Percentiles rank a stretch among this genome's conserved stretches.
phyloP scores from a whole-genome alignment of 805 yeast genomes.

The Spathaspora passalidarum region DNA sequence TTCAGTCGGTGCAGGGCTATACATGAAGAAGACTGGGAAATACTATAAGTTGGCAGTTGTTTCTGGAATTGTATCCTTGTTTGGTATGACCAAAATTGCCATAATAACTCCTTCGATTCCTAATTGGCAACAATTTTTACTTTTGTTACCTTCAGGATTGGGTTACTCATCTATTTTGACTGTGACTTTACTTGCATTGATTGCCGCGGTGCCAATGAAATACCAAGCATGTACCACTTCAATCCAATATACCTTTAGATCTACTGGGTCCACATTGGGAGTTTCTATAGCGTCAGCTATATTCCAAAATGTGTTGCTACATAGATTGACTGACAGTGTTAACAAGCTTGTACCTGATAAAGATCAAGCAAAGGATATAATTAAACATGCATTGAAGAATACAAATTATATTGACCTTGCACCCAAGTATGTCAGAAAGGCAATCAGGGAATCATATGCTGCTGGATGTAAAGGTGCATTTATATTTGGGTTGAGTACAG shows the following conservation, averaged over 20 bases:
- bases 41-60: conserved; percentile 49
- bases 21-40: conserved; percentile 66
- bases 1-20: conserved; percentile 62
- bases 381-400: conserved; percentile 52
- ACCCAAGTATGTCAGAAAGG: conserved; percentile 47
- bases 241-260: conserved; percentile 83
- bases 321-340: conserved; percentile 16
- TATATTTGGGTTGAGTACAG: conserved; percentile 41
- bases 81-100: conserved; percentile 44
- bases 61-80: conserved; percentile 40
- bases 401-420: conserved; percentile 54
- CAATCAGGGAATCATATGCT: conserved; percentile 51
- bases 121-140: conserved; percentile 16
- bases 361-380: conserved; percentile 39
- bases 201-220: conserved; percentile 66
- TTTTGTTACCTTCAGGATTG: conserved; percentile 55
- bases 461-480: conserved; percentile 54
- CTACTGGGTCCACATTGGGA: conserved; percentile 84
- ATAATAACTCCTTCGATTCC: conserved; percentile 18
- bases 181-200: conserved; percentile 67
- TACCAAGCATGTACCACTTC: conserved; percentile 86
- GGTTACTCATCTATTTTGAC: conserved; percentile 70
- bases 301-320: conserved; percentile 49
- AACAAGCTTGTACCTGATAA: conserved; percentile 24
- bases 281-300: conserved; percentile 67